Base-by-base conservation (phyloP, 1,139 yeast species). In the Blastobotrys malaysiensis region DNA sequence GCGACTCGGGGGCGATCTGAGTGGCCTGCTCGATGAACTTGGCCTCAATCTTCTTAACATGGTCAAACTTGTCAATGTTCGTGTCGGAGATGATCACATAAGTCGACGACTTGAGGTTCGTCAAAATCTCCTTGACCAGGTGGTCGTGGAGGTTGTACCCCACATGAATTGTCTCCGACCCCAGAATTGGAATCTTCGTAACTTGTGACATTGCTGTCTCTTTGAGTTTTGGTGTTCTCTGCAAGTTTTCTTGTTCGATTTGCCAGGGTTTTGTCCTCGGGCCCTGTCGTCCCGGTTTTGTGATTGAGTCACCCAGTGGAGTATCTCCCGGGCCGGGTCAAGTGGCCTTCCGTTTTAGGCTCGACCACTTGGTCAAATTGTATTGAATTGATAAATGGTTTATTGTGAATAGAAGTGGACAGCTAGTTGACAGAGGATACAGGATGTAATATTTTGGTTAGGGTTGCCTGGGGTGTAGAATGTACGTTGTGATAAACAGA, bases 21-120 rank as follows among this genome's bases (percentile, higher is more conserved):
- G 31, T 43, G 19, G 58, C 52, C 2, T 55, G 58, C 2, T 53
- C 50, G 44, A 62, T 61, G 66, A 79, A 80, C 22, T 65, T 65
- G 14, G 63, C 56, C 44, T 70, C 68, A 55, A 80, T 72, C 7
- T 67, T 63, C 20, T 71, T 72, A 51, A 80, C 73, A 62, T 90
- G 90, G 24, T 82, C 82, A 36, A 88, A 82, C 61, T 80, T 76
- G 48, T 81, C 84, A 69, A 93, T 79, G 71, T 93, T 89, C 24
- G 86, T 74, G 70, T 95, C 99, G 45, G 97, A 89, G 61, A 93
- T 80, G 59, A 95, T 76, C 56, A 90, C 97, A 74, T 93, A 95
- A 14, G 98, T 91, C 5, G 98, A 89, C 6, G 97, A 88, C 51
- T 83, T 79, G 65, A 86, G 77, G 49, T 77, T 77, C 18, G 73